Evolutionary conservation across 2,329 filamentous ascomycete genomes (phyloP), one percentile per base, ranked within the genome.

Genomic region (Colletotrichum gloeosporioides): DNA sequence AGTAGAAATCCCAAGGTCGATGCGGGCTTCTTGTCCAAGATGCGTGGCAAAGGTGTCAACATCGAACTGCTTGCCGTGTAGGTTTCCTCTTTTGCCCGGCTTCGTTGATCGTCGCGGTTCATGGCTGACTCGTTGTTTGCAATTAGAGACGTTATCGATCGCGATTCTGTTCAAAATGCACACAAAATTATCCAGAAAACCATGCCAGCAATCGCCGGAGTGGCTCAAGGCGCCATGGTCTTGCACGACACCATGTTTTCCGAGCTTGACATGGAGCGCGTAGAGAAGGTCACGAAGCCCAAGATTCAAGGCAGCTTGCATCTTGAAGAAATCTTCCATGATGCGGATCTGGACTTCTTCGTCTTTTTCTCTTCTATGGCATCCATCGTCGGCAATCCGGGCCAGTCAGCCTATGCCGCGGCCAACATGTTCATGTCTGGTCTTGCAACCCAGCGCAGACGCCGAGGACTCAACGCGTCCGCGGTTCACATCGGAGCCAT

Each of bases 331-430:
- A 15, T 63, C 2, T 63, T 73, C 29, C 5, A 25, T 3, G 13
- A 16, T 3, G 25, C 5, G 2, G 31, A 36, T 9, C 78, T 86
- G 6, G 84, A 86, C 36, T 86, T 85, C 77, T 85, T 86, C 75
- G 77, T 86, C 63, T 25, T 83, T 4, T 81, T 86, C 71, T 84
- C 82, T 1, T 86, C 84, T 0, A 12, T 82, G 2, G 65, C 79
- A 1, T 53, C 44, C 5, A 74, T 83, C 22, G 67, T 79, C 7
- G 85, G 85, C 8, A 83, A 82, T 59, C n/a, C 39, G 7, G 82
- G 80, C 22, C 88, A 91, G 77, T 76, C 83, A 4, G 87, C 85
- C 77, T 91, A 91, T 72, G 78, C 81, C 0, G 86, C 87, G 0
- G 87, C 85, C 3, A 89, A 89, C 77, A 74, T 76, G 8, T 90